phyloP scores from a whole-genome alignment of 495 filamentous ascomycete genomes.

The Penicillium waksmanii region DNA sequence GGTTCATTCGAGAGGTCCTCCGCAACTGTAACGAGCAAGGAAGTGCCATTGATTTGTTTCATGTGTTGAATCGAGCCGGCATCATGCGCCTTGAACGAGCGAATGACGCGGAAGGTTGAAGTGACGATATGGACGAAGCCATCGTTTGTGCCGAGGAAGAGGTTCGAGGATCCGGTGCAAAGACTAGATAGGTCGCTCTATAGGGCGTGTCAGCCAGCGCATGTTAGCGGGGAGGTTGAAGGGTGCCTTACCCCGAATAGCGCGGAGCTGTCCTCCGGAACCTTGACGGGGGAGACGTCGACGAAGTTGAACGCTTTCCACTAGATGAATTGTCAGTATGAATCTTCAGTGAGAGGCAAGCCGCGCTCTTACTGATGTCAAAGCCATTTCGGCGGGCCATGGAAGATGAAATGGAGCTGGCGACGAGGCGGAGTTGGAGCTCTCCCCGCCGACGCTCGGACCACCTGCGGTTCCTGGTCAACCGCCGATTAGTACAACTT shows the following conservation, averaged over 20 bases:
- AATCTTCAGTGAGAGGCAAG: not conserved
- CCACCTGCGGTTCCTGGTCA: conserved; percentile 14
- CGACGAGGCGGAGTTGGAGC: conserved; percentile 25
- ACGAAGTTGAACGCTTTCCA: conserved; percentile 99
- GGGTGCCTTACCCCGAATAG: conserved; percentile 62
- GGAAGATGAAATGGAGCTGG: conserved; percentile 24
- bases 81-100: conserved; percentile 86
- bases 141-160: conserved; percentile 85
- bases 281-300: conserved; percentile 83
- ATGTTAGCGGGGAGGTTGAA: conserved; percentile 15
- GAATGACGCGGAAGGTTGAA: conserved; percentile 80
- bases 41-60: conserved; percentile 88
- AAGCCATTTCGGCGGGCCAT: conserved; percentile 51
- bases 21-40: conserved; percentile 82
- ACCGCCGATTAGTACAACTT: not conserved
- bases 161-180: conserved; percentile 84
- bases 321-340: conserved; percentile 47
- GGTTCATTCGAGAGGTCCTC: conserved; percentile 89
- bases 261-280: conserved; percentile 70
- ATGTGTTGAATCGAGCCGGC: conserved; percentile 83
- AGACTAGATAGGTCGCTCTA: conserved; percentile 69
- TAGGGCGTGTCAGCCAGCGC: conserved; percentile 21
- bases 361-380: conserved; percentile 46
- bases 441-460: conserved; percentile 35
- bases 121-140: conserved; percentile 86